Evolutionary conservation across 225 moss, liverwort and hornwort species (phyloP).

Genomic region (Climacium dendroides): DNA sequence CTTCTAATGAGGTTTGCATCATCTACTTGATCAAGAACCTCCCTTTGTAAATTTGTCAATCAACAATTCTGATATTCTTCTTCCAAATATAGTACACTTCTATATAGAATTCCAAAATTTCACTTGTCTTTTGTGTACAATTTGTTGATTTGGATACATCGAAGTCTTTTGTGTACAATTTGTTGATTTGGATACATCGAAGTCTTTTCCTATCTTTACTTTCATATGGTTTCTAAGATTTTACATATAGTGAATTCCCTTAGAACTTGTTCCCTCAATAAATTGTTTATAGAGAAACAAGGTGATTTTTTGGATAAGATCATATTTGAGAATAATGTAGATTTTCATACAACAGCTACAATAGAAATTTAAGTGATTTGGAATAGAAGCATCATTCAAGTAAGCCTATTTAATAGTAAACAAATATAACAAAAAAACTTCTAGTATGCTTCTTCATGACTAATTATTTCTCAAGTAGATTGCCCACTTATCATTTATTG

Average conservation of each 20-base stretch:
- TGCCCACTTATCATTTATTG: neutral
- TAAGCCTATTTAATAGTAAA: neutral
- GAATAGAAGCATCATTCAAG: accelerated
- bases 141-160: no score
- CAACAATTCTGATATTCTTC: neutral
- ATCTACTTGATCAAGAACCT: accelerated
- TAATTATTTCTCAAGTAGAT: neutral
- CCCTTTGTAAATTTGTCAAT: accelerated
- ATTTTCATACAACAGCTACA: neutral
- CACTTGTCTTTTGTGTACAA: accelerated
- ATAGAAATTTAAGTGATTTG: neutral
- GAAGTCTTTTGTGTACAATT: accelerated
- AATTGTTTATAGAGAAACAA: accelerated
- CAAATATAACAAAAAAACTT: neutral
- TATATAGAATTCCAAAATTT: neutral
- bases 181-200: no score
- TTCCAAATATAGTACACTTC: accelerated
- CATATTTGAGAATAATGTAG: neutral
- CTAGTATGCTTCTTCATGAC: neutral
- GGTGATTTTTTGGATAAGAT: neutral
- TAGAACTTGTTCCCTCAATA: accelerated
- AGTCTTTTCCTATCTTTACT: no score
- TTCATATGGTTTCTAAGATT: neutral
- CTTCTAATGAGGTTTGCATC: no score
- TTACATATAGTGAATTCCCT: neutral